Conservation (phyloP, 2,329 filamentous ascomycete species). For the Fusarium continuum region DNA sequence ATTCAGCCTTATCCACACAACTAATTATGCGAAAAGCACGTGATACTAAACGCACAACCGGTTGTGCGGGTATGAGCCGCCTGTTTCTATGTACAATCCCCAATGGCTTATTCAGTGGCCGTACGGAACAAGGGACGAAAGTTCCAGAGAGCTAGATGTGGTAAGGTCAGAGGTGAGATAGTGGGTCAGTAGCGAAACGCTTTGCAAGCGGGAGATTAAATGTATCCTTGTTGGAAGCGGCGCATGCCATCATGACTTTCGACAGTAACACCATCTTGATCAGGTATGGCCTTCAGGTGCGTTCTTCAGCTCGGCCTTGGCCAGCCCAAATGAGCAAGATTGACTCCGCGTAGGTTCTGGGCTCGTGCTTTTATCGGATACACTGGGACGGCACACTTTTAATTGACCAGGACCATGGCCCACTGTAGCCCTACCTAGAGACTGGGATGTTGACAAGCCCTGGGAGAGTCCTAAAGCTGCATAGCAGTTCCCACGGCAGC, state of each 20-base stretch:
- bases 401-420: slow-evolving; percentile 2
- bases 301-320: neutral
- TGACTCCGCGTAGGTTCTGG: neutral
- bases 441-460: neutral
- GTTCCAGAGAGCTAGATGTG: neutral
- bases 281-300: neutral
- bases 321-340: neutral
- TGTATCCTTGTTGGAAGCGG: neutral
- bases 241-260: neutral
- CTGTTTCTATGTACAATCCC: neutral
- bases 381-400: neutral
- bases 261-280: slow-evolving; percentile 8
- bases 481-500: slow-evolving; percentile 66
- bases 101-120: neutral
- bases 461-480: slow-evolving; percentile 55
- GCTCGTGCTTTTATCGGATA: slow-evolving; percentile 7
- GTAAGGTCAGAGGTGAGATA: neutral
- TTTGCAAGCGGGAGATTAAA: neutral
- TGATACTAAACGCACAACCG: no score
- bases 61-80: no score
- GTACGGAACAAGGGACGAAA: neutral
- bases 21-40: no score
- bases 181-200: slow-evolving; percentile 1
- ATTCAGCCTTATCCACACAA: no score
- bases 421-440: slow-evolving; percentile 2